Percentiles rank a stretch among this genome's conserved stretches.
phyloP scores from a whole-genome alignment of 306 rosid species.

The Medicago ruthenica region DNA sequence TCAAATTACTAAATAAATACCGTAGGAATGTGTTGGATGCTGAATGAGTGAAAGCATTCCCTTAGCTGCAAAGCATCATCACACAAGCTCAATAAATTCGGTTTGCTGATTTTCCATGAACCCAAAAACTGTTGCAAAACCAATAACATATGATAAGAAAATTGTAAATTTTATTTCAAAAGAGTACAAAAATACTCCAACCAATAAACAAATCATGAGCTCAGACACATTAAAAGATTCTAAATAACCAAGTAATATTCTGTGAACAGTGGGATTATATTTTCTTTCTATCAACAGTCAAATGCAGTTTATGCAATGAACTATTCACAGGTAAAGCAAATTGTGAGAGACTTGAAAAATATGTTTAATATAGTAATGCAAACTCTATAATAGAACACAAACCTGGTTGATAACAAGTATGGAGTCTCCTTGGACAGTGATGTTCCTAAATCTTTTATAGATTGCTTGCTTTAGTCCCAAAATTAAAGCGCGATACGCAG shows the following conservation, averaged over 20 bases:
- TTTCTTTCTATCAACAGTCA: background rate
- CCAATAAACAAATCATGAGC: no score
- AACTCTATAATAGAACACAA: constrained; percentile 33
- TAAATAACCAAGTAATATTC: background rate
- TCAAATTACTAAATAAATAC: background rate
- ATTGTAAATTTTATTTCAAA: background rate
- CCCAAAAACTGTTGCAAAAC: background rate
- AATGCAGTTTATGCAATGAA: background rate
- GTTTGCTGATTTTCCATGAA: no score
- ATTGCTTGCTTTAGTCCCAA: constrained; percentile 77
- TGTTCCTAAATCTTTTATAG: constrained; percentile 63
- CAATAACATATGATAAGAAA: background rate
- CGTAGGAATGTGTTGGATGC: background rate
- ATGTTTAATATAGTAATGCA: background rate
- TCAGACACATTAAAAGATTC: no score
- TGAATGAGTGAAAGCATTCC: background rate
- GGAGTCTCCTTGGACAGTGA: constrained; percentile 74
- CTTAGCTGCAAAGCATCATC: background rate
- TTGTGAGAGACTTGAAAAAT: background rate
- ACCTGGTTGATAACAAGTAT: constrained; percentile 88
- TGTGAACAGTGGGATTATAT: background rate
- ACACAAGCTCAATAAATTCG: no score
- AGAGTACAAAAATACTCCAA: no score
- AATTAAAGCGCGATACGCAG: constrained; percentile 82
- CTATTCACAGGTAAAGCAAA: no score